A percentile compares a stretch with the other conserved stretches of the same genome.
phyloP scores from a whole-genome alignment of 208 protist genomes.

The Phytomonas sp. region DNA sequence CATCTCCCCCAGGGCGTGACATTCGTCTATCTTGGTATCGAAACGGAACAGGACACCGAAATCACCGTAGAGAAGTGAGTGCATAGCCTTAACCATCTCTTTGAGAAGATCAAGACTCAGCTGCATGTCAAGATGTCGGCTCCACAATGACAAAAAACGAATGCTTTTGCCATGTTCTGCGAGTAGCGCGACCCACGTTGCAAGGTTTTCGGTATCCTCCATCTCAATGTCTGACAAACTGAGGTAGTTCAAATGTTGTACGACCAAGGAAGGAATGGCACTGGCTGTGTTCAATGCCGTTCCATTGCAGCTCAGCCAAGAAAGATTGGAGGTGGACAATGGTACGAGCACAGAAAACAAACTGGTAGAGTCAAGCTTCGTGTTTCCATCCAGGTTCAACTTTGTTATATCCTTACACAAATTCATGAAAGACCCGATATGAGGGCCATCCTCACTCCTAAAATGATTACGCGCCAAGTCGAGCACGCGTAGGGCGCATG shows the following conservation, averaged over 20 bases:
- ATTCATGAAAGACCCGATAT: slow-evolving; percentile 29
- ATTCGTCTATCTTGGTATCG: slow-evolving; percentile 22
- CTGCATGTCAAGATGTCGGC: slow-evolving; percentile 49
- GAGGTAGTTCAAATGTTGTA: slow-evolving; percentile 29
- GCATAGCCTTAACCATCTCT: slow-evolving; percentile 23
- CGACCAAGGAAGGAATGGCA: slow-evolving; percentile 20
- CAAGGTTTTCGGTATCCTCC: slow-evolving; percentile 16
- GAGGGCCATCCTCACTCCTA: slow-evolving; percentile 19
- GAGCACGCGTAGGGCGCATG: slow-evolving; percentile 22
- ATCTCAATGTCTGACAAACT: slow-evolving; percentile 42
- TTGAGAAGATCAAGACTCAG: slow-evolving; percentile 19
- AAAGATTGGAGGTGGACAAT: slow-evolving; percentile 18
- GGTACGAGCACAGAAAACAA: slow-evolving; percentile 19
- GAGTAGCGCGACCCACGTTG: slow-evolving; percentile 20
- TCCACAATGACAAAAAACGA: slow-evolving; percentile 50
- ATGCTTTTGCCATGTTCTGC: slow-evolving; percentile 15
- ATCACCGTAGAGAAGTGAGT: slow-evolving; percentile 42
- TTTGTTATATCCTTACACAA: slow-evolving; percentile 37
- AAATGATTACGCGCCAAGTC: slow-evolving; percentile 54
- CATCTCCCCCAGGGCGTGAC: slow-evolving; percentile 33
- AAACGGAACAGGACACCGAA: slow-evolving; percentile 57
- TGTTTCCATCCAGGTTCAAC: slow-evolving; percentile 47
- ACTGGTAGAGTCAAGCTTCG: slow-evolving; percentile 27
- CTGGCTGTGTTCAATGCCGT: slow-evolving; percentile 22
- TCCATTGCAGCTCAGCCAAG: slow-evolving; percentile 29